Conservation (phyloP, 805 yeast species). For the Candida qinlingensis region DNA sequence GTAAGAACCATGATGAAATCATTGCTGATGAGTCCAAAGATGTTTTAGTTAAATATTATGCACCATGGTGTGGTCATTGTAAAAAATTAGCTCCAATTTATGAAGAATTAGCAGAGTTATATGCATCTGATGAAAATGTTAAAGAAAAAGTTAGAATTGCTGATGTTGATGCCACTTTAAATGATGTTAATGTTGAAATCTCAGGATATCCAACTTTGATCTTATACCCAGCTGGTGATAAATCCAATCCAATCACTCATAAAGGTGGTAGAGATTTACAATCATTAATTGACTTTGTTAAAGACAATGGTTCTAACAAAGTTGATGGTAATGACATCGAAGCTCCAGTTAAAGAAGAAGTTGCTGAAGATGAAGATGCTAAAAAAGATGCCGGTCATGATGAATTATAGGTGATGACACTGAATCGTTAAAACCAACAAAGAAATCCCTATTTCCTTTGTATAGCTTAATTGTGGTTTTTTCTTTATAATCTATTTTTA, state of each 20-base stretch:
- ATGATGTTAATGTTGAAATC: slow-evolving; percentile 81
- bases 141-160: slow-evolving; percentile 65
- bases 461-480: neutral
- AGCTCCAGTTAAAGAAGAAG: slow-evolving; percentile 16
- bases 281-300: slow-evolving; percentile 62
- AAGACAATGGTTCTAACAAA: slow-evolving; percentile 57
- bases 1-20: slow-evolving; percentile 70
- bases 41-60: slow-evolving; percentile 85
- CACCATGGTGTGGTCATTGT: slow-evolving; percentile 98
- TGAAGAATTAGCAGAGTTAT: slow-evolving; percentile 78
- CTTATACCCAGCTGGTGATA: slow-evolving; percentile 83
- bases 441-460: neutral
- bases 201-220: slow-evolving; percentile 90
- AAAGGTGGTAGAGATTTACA: slow-evolving; percentile 72
- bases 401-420: slow-evolving; percentile 6
- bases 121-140: slow-evolving; percentile 43
- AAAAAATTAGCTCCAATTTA: slow-evolving; percentile 83
- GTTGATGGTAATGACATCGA: slow-evolving; percentile 48
- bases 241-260: slow-evolving; percentile 59
- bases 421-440: too few species aligned
- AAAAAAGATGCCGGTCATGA: slow-evolving; percentile 12
- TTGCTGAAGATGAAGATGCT: slow-evolving; percentile 12
- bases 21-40: slow-evolving; percentile 56
- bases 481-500: too few species aligned
- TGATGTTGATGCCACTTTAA: slow-evolving; percentile 82